phyloP scores from a whole-genome alignment of 1,139 yeast species.

The Candida smagusa region DNA sequence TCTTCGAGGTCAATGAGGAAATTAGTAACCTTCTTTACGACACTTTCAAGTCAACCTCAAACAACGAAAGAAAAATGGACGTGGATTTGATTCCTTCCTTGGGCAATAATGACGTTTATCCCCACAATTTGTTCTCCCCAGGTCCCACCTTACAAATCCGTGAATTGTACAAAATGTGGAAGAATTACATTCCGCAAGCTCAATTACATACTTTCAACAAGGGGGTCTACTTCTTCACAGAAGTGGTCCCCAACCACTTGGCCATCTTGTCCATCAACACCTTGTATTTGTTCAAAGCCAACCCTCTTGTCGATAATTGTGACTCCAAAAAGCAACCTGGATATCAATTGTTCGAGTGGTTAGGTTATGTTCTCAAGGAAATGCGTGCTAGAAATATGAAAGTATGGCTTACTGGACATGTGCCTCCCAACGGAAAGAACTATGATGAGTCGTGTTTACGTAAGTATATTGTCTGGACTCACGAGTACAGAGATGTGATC shows the following conservation, averaged over 20 bases:
- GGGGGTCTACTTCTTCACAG: constrained; percentile 72
- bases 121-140: constrained; percentile 77
- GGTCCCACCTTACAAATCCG: constrained; percentile 86
- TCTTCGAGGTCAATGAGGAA: constrained; percentile 63
- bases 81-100: constrained; percentile 63
- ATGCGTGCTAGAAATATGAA: constrained; percentile 73
- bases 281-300: constrained; percentile 67
- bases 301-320: constrained; percentile 82
- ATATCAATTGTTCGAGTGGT: constrained; percentile 70
- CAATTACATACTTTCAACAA: constrained; percentile 72
- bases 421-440: constrained; percentile 80
- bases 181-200: constrained; percentile 67
- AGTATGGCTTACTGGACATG: constrained; percentile 86
- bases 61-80: constrained; percentile 46
- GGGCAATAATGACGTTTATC: constrained; percentile 87
- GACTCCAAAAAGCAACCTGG: constrained; percentile 74
- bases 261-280: constrained; percentile 81
- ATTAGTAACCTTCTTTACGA: constrained; percentile 54
- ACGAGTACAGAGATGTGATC: constrained; percentile 78
- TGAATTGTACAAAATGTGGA: constrained; percentile 73
- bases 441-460: constrained; percentile 69
- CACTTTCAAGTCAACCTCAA: constrained; percentile 44
- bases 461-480: constrained; percentile 72
- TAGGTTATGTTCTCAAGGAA: constrained; percentile 71
- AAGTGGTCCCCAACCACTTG: constrained; percentile 71